These are phyloP conservation scores for Phtheirospermum japonicum DNA, from an alignment of 257 asterid species.

Conservation along the genomic window DNA sequence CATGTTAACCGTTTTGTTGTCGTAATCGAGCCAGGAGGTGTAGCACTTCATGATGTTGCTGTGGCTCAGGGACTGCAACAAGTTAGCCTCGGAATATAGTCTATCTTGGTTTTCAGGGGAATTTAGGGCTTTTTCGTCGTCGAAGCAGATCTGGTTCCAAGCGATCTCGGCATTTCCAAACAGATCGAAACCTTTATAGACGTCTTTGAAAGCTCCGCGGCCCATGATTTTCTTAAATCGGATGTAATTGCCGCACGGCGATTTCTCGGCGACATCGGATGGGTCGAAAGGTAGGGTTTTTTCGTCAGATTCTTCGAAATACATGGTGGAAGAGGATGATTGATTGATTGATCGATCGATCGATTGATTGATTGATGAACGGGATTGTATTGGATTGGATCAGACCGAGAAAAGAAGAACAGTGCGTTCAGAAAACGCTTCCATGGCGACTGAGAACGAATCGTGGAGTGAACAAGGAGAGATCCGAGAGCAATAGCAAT, in stretches of 20 bases:
- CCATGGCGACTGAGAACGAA: too few relatives aligned
- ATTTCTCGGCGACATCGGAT: constrained; percentile 26
- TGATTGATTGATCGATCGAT: too few relatives aligned
- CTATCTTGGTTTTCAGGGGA: constrained; percentile 44
- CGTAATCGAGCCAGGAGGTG: constrained; percentile 38
- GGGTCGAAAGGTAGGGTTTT: not conserved
- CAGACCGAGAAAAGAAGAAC: not conserved
- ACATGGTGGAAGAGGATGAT: not conserved
- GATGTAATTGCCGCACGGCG: constrained; percentile 34
- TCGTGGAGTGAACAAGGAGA: too few relatives aligned
- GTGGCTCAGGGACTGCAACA: constrained; percentile 39
- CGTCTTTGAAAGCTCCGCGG: constrained; percentile 39
- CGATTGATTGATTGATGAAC: too few relatives aligned
- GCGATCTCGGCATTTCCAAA: constrained; percentile 28
- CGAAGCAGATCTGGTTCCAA: constrained; percentile 8
- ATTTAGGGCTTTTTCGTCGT: not conserved
- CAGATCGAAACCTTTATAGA: constrained; percentile 38
- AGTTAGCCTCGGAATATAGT: constrained; percentile 29
- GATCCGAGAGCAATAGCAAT: not conserved
- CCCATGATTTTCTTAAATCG: constrained; percentile 39
- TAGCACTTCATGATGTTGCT: constrained; percentile 40
- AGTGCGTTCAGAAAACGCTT: constrained; percentile 28
- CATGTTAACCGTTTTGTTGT: constrained; percentile 29
- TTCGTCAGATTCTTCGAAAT: constrained; percentile 1
- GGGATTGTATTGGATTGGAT: not conserved